Conservation (phyloP, 192 early-diverging fungal species). For the Chytriomyces sp. region DNA sequence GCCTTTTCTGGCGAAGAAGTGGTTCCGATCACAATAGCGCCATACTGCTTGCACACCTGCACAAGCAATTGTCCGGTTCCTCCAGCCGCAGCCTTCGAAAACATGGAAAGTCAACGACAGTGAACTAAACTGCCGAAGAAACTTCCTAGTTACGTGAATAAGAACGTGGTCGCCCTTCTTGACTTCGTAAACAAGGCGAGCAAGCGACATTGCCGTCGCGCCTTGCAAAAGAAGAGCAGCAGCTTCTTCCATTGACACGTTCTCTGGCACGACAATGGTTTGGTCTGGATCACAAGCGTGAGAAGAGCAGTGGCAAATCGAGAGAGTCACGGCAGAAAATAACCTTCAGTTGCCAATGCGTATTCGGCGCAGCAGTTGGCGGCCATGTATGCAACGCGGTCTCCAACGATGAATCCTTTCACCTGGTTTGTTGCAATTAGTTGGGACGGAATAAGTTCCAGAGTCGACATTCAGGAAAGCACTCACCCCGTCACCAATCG, state of each 20-base stretch:
- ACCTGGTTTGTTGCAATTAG: constrained; percentile 36
- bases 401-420: constrained; percentile 71
- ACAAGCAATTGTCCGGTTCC: constrained; percentile 82
- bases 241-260: constrained; percentile 61
- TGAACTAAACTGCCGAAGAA: background rate
- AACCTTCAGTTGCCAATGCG: constrained; percentile 46
- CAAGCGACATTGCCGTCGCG: constrained; percentile 78
- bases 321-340: constrained; percentile 37
- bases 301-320: background rate
- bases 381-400: constrained; percentile 78
- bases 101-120: background rate
- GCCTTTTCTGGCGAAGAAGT: constrained; percentile 76
- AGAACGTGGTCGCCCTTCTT: constrained; percentile 77
- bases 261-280: constrained; percentile 48
- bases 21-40: constrained; percentile 90
- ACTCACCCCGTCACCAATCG: constrained; percentile 67
- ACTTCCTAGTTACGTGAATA: constrained; percentile 60
- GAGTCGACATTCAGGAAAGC: background rate
- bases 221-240: constrained; percentile 76
- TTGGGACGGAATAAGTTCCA: background rate
- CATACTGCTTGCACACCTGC: constrained; percentile 74
- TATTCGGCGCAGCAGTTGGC: constrained; percentile 79
- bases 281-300: constrained; percentile 13
- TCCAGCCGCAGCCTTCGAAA: constrained; percentile 77
- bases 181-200: constrained; percentile 72